Percentiles rank a stretch among this genome's conserved stretches.
Conservation (phyloP, 73 alveolate species). For the Paramecium biaurelia region DNA sequence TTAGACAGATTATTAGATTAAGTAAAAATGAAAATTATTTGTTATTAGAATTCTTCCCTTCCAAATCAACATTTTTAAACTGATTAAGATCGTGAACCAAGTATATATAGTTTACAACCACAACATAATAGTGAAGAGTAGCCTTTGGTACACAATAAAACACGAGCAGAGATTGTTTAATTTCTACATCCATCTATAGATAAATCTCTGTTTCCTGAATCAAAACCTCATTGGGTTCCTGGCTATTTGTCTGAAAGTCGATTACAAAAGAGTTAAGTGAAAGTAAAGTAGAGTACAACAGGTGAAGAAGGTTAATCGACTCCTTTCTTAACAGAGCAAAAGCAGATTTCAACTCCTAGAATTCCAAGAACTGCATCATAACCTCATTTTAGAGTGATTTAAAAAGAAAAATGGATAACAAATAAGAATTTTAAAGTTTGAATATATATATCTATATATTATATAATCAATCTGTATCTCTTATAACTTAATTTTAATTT, state of each 20-base stretch:
- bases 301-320: neutral
- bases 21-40: neutral
- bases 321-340: neutral
- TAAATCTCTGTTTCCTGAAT: neutral
- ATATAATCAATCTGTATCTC: neutral
- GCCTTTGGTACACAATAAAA: neutral
- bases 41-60: neutral
- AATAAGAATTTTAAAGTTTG: slow-evolving; percentile 36
- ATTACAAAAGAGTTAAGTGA: neutral
- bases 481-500: too few relatives aligned
- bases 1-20: neutral
- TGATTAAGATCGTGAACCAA: neutral
- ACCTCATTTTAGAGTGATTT: neutral
- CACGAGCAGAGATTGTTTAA: neutral
- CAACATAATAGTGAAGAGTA: neutral
- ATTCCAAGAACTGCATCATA: neutral
- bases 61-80: neutral
- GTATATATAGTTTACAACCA: neutral
- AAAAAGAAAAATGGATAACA: slow-evolving; percentile 25
- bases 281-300: neutral
- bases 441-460: neutral
- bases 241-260: neutral
- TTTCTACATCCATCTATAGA: slow-evolving; percentile 42
- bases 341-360: neutral
- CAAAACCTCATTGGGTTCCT: slow-evolving; percentile 47